Percentiles rank a stretch among this genome's conserved stretches.
Evolutionary conservation across 129 eudicot species (phyloP).

Genomic region (Rutidosis leptorrhynchoides): DNA sequence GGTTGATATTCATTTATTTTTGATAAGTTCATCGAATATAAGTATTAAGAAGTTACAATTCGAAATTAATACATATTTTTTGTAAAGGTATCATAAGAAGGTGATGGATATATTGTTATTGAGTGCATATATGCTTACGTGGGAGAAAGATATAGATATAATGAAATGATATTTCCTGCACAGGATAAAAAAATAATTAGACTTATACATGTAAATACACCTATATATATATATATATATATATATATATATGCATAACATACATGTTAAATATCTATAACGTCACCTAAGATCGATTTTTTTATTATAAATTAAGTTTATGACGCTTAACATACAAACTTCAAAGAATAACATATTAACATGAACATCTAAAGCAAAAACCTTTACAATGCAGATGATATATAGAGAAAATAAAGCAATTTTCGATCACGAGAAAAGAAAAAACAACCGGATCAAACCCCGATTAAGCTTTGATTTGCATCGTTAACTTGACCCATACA

Average conservation of each 20-base stretch:
- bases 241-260: too few species aligned
- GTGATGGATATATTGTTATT: too few species aligned
- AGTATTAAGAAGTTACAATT: too few species aligned
- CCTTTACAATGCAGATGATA: neutral
- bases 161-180: slow-evolving; percentile 79
- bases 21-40: too few species aligned
- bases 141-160: slow-evolving; percentile 70
- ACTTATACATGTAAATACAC: slow-evolving; percentile 2
- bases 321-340: neutral
- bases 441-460: slow-evolving; percentile 22
- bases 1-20: too few species aligned
- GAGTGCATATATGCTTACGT: slow-evolving; percentile 36
- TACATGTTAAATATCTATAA: neutral
- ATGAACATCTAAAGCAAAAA: neutral
- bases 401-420: neutral
- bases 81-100: too few species aligned
- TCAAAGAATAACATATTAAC: neutral
- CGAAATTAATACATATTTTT: too few species aligned
- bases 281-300: neutral
- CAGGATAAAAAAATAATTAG: slow-evolving; percentile 1
- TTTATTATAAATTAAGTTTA: neutral
- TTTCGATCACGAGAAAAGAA: neutral
- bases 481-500: slow-evolving; percentile 7
- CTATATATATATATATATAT: neutral
- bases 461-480: neutral